These are phyloP conservation scores for Hymenoscyphus linearis DNA, from an alignment of 2,329 filamentous ascomycete genomes.

Conservation along the genomic window DNA sequence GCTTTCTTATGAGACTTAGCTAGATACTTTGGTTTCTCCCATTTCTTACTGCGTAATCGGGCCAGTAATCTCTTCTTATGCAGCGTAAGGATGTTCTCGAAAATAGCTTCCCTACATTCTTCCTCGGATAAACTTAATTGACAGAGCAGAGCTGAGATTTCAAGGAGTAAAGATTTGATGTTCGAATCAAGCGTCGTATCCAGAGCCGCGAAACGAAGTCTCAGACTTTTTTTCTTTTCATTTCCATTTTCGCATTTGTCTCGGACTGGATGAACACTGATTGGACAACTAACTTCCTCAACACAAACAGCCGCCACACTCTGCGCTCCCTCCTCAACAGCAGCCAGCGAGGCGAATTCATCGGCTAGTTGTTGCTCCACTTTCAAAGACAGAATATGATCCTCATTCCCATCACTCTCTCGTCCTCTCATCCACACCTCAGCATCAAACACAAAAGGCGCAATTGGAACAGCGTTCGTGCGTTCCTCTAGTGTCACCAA, in stretches of 20 bases:
- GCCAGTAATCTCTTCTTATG: conserved; percentile 9
- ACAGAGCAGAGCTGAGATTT: background rate
- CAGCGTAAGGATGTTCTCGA: conserved; percentile 4
- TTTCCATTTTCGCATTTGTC: too few species aligned
- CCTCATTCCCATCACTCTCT: background rate
- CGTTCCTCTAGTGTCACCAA: conserved; percentile 12
- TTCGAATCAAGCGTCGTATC: conserved; percentile 8
- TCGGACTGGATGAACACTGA: too few species aligned
- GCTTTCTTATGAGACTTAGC: conserved; percentile 15
- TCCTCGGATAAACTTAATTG: background rate
- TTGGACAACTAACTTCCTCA: conserved; percentile 18
- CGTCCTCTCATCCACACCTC: background rate
- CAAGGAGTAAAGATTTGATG: background rate
- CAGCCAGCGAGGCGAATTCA: conserved; percentile 31
- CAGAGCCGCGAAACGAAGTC: conserved; percentile 21
- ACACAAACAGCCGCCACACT: conserved; percentile 30
- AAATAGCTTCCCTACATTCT: conserved; percentile 1
- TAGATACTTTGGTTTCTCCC: conserved; percentile 14
- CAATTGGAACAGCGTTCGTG: conserved; percentile 17
- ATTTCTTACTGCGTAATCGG: conserved; percentile 10
- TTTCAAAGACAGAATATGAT: conserved; percentile 18
- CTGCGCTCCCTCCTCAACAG: conserved; percentile 26
- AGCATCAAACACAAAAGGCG: conserved; percentile 13
- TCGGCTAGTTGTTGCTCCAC: conserved; percentile 28
- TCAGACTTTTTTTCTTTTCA: conserved; percentile 4